These are phyloP conservation scores for Auricularia auricula-judae DNA, from an alignment of 768 basidiomycete genomes.

Conservation along the genomic window DNA sequence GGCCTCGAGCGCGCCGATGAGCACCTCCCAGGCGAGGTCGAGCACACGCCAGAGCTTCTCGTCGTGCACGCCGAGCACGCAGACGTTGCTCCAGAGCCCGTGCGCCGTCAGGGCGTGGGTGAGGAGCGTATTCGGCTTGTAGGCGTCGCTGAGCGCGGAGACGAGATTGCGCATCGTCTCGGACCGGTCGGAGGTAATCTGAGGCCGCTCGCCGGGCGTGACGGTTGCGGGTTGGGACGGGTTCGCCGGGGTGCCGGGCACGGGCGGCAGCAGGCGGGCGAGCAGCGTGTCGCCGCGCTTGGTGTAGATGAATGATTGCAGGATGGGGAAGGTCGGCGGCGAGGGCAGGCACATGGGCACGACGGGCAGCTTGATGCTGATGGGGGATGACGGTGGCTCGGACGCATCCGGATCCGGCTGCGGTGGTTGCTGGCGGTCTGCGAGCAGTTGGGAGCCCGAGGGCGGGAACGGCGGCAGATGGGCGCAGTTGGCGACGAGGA, in stretches of 20 bases:
- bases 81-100: constrained; percentile 42
- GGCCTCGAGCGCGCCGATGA: constrained; percentile 29
- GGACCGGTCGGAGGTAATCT: not conserved
- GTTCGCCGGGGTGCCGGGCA: not conserved
- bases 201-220: not conserved
- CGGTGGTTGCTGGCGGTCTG: not conserved
- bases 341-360: constrained; percentile 62
- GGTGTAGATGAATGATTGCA: constrained; percentile 60
- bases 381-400: not conserved
- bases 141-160: not conserved
- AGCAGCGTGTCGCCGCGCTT: constrained; percentile 51
- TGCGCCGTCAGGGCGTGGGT: constrained; percentile 7
- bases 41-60: constrained; percentile 33
- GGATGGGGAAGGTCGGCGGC: constrained; percentile 51
- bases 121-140: not conserved
- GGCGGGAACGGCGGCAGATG: constrained; percentile 40
- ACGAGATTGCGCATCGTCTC: not conserved
- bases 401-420: not conserved
- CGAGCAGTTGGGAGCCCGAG: not conserved
- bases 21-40: constrained; percentile 39
- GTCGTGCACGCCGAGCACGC: constrained; percentile 40
- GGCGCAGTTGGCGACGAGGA: constrained; percentile 51
- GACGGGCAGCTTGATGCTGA: constrained; percentile 39
- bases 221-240: not conserved
- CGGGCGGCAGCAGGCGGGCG: constrained; percentile 44